phyloP scores from a whole-genome alignment of 2,329 filamentous ascomycete species.

The Fusarium vanettenii region DNA sequence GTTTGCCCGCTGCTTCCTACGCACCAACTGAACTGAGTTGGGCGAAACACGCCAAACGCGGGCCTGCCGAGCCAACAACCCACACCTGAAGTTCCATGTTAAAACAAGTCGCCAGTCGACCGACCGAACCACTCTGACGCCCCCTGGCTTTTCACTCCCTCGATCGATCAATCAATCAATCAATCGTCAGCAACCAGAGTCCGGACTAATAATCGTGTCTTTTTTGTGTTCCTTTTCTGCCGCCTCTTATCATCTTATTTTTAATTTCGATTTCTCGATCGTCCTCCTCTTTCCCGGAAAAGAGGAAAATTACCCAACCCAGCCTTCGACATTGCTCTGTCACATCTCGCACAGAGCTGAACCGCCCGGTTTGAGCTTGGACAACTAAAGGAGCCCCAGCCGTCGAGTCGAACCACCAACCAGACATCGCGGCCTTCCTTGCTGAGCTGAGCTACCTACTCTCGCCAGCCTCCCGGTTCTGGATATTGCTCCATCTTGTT shows the following conservation, averaged over 20 bases:
- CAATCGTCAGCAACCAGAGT: conserved; percentile 14
- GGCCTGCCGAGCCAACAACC: conserved; percentile 40
- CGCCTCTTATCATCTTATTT: conserved; percentile 4
- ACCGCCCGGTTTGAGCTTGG: conserved; percentile 37
- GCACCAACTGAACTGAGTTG: conserved; percentile 32
- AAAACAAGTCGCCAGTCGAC: conserved; percentile 40
- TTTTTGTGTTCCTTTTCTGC: conserved; percentile 7
- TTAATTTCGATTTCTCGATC: neutral
- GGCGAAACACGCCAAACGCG: conserved; percentile 42
- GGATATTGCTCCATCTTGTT: conserved; percentile 15
- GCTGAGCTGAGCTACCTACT: conserved; percentile 20
- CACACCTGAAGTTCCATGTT: conserved; percentile 29
- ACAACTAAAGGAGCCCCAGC: conserved; percentile 13
- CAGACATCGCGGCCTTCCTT: conserved; percentile 19
- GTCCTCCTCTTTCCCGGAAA: neutral
- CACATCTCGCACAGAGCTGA: conserved; percentile 37
- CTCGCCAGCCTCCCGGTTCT: conserved; percentile 21
- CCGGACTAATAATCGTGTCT: conserved; percentile 27
- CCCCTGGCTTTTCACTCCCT: conserved; percentile 30
- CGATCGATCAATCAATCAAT: conserved; percentile 18
- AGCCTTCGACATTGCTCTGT: conserved; percentile 19
- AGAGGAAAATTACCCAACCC: conserved; percentile 3
- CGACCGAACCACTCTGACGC: conserved; percentile 36
- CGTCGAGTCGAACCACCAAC: conserved; percentile 31
- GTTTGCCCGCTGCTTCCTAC: conserved; percentile 9